phyloP scores from a whole-genome alignment of 768 basidiomycete species.

The Asterophora lycoperdoides region DNA sequence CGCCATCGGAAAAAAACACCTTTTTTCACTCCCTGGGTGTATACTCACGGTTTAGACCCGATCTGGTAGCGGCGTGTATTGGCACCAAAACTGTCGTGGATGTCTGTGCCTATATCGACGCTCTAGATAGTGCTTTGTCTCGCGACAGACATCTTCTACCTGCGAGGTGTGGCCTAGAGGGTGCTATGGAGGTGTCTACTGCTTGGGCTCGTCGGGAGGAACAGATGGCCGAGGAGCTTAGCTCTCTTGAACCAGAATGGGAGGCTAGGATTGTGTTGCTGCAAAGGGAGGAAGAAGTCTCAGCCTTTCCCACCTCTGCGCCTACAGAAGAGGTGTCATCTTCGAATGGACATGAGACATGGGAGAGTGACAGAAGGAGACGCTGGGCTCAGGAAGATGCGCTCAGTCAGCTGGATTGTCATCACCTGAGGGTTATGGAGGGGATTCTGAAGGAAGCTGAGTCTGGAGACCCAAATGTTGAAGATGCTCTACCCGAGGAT shows the following conservation, averaged over 20 bases:
- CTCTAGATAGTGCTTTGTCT: slow-evolving; percentile 39
- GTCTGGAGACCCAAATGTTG: slow-evolving; percentile 7
- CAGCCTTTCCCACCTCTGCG: slow-evolving; percentile 2
- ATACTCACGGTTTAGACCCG: slow-evolving; percentile 70
- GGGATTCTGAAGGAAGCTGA: slow-evolving; percentile 18
- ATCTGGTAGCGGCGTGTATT: slow-evolving; percentile 69
- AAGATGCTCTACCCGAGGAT: slow-evolving; percentile 16
- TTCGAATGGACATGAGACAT: slow-evolving; percentile 13
- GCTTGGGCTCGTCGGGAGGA: slow-evolving; percentile 50
- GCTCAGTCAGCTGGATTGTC: slow-evolving; percentile 15
- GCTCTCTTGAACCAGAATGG: slow-evolving; percentile 25
- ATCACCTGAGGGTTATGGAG: slow-evolving; percentile 26
- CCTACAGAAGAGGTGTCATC: slow-evolving; percentile 3
- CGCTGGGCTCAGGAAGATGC: slow-evolving; percentile 23
- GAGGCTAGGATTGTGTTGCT: slow-evolving; percentile 18
- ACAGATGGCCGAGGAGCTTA: slow-evolving; percentile 29
- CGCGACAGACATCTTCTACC: slow-evolving; percentile 8
- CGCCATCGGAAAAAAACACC: slow-evolving; percentile 55
- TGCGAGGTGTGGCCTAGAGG: slow-evolving; percentile 24
- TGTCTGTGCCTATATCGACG: slow-evolving; percentile 62
- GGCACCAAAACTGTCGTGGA: slow-evolving; percentile 63
- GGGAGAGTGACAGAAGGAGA: slow-evolving; percentile 20
- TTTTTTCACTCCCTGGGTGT: slow-evolving; percentile 70
- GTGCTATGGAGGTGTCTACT: slow-evolving; percentile 48
- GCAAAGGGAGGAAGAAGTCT: slow-evolving; percentile 17